Base-by-base conservation (phyloP, 2,329 filamentous ascomycete species). In the Amylocarpus encephaloides region DNA sequence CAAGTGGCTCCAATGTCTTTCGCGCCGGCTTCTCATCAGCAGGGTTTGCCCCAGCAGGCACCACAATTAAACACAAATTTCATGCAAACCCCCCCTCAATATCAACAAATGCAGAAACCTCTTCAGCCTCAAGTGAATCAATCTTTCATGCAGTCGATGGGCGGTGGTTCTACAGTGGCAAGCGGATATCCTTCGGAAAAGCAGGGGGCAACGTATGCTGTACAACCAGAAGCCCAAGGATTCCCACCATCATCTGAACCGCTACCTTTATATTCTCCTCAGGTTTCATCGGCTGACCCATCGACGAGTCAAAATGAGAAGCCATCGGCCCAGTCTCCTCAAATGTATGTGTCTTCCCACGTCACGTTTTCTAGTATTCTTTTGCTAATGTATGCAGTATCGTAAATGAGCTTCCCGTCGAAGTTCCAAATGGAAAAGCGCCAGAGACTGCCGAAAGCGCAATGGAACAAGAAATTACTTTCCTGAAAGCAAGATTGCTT, bases 391-490 rank as follows among this genome's bases (percentile, higher is more conserved):
- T 32, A 16, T 33, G 30, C 26, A 41, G 36, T 29, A 35, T 34
- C n/a, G 12, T 26, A 19, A 39, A 43, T 13, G 18, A 35, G 12
- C 22, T 30, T 12, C 16, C 36, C 6, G 22, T 43, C 16, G 44
- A 50, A 13, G 5, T 46, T 7, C 43, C 42, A 19, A 49, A 26
- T 34, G 48, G 44, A n/a, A 41, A 46, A 3, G 42, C 35, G 6
- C 15, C 22, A 34, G 40, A 44, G 22, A 42, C 30, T 11, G 10
- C 42, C n/a, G 42, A 51, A 22, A 35, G 51, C n/a, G 56, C 53
- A 4, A 51, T 60, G 51, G 59, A 62, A 46, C 51, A 61, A 26
- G 57, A 63, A 40, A 59, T 63, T n/a, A 43, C 53, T 9, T 46
- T 59, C 10, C 46, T 63, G 15, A 63, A 61, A 43, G 59, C 58